Percentiles rank a stretch among this genome's conserved stretches.
phyloP scores from a whole-genome alignment of 352 stramenopile genomes.

The Pythium dissotocum region DNA sequence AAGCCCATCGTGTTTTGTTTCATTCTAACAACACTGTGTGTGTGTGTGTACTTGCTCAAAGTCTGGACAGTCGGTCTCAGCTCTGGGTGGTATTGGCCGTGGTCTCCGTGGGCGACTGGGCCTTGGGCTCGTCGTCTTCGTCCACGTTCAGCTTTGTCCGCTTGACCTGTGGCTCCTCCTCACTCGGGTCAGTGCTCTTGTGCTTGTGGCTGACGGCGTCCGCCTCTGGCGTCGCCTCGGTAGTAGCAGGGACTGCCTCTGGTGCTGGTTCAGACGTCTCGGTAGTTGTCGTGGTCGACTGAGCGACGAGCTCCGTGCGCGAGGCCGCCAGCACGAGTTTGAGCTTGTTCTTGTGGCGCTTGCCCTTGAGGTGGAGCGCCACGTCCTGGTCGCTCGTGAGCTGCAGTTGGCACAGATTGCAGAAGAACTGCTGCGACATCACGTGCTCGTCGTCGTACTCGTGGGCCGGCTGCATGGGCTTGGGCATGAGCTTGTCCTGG shows the following conservation, averaged over 20 bases:
- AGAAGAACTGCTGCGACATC: constrained; percentile 62
- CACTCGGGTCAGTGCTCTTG: not conserved
- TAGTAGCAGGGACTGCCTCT: no score
- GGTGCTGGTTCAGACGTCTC: no score
- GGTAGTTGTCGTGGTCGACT: constrained; percentile 3
- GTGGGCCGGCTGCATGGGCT: constrained; percentile 27
- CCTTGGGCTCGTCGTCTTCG: not conserved
- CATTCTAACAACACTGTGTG: not conserved
- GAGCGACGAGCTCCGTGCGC: constrained; percentile 52
- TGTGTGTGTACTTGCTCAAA: not conserved
- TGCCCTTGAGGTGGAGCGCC: constrained; percentile 67
- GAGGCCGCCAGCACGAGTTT: constrained; percentile 44
- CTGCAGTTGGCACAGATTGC: constrained; percentile 65
- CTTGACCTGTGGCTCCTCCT: constrained; percentile 5
- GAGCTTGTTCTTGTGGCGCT: constrained; percentile 85
- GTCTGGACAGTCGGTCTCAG: not conserved
- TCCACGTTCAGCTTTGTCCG: constrained; percentile 2
- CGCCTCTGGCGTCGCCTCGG: not conserved
- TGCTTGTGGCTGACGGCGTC: not conserved
- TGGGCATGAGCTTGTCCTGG: constrained; percentile 17
- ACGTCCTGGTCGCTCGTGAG: constrained; percentile 77
- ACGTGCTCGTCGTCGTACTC: constrained; percentile 47
- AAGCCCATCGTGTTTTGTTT: not conserved
- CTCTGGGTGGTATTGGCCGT: not conserved
- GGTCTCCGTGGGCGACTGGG: constrained; percentile 8